Conservation (phyloP, 495 filamentous ascomycete genomes). For the Xylaria telfairii region DNA sequence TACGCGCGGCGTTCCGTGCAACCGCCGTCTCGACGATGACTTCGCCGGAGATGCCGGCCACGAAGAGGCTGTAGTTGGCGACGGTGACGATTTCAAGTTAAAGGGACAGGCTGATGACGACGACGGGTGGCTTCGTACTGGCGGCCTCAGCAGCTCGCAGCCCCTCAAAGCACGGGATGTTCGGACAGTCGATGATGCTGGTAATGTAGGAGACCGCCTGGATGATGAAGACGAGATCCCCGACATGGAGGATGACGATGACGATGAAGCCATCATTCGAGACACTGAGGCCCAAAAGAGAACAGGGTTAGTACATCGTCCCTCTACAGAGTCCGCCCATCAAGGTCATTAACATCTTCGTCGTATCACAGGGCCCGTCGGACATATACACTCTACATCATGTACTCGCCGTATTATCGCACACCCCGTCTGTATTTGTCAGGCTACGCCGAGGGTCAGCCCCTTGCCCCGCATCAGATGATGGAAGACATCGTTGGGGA, state of each 20-base stretch:
- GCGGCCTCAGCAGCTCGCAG: conserved; percentile 73
- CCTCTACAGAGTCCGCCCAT: not conserved
- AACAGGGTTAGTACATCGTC: conserved; percentile 65
- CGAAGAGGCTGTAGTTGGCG: conserved; percentile 82
- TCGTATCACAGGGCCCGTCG: conserved; percentile 69
- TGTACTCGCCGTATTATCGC: conserved; percentile 94
- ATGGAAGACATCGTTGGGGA: conserved; percentile 99
- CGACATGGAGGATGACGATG: conserved; percentile 98
- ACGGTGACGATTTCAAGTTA: conserved; percentile 68
- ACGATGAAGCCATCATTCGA: conserved; percentile 95
- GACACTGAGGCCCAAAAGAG: conserved; percentile 67
- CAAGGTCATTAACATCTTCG: conserved; percentile 15
- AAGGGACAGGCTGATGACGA: conserved; percentile 67
- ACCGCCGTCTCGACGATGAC: conserved; percentile 87
- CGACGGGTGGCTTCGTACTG: conserved; percentile 90
- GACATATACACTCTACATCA: conserved; percentile 97
- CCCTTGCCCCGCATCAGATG: conserved; percentile 88
- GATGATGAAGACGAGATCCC: conserved; percentile 90
- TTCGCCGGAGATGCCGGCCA: conserved; percentile 86
- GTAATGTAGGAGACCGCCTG: conserved; percentile 73
- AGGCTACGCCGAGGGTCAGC: conserved; percentile 84
- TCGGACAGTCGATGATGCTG: conserved; percentile 80
- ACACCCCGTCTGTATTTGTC: conserved; percentile 95
- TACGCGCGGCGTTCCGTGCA: conserved; percentile 91
- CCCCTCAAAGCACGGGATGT: conserved; percentile 80